These are phyloP conservation scores for Setomelanomma holmii DNA, from an alignment of 2,329 filamentous ascomycete genomes.

Conservation along the genomic window DNA sequence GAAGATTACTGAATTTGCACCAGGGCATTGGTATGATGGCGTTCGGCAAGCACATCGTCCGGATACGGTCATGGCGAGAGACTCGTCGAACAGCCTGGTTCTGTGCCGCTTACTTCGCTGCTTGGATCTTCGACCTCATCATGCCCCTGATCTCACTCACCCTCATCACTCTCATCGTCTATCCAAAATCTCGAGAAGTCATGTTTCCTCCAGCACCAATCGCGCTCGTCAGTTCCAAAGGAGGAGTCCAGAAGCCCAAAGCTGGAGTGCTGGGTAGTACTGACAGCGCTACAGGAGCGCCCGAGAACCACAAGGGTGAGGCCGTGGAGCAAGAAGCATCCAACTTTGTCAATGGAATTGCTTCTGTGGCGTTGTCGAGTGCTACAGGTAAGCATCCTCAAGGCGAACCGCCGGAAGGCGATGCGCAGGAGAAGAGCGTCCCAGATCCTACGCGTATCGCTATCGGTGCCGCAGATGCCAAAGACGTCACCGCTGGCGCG, in stretches of 20 bases:
- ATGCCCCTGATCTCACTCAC: conserved; percentile 66
- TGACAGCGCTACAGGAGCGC: conserved; percentile 80
- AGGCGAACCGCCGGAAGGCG: conserved; percentile 60
- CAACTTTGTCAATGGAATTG: conserved; percentile 78
- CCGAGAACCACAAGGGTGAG: conserved; percentile 83
- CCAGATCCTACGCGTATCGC: conserved; percentile 68
- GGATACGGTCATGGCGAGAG: conserved; percentile 82
- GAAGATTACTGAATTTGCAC: conserved; percentile 11
- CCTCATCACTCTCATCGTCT: conserved; percentile 70
- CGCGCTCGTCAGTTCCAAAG: conserved; percentile 72
- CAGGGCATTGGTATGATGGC: conserved; percentile 68
- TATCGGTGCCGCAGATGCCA: conserved; percentile 61
- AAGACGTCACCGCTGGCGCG: conserved; percentile 60
- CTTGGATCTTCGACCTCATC: conserved; percentile 78
- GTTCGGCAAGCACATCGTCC: conserved; percentile 75
- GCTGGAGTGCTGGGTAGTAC: conserved; percentile 77
- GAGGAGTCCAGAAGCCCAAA: conserved; percentile 78
- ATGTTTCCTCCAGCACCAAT: conserved; percentile 82
- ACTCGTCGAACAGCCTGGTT: conserved; percentile 71
- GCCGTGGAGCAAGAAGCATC: conserved; percentile 83
- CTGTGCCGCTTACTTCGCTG: conserved; percentile 65
- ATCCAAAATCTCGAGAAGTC: conserved; percentile 65
- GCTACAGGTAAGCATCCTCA: conserved; percentile 80
- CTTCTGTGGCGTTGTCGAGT: conserved; percentile 74
- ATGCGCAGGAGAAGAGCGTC: conserved; percentile 57